Conservation (phyloP, 2,329 filamentous ascomycete species). For the Lecanicillium sp. region DNA sequence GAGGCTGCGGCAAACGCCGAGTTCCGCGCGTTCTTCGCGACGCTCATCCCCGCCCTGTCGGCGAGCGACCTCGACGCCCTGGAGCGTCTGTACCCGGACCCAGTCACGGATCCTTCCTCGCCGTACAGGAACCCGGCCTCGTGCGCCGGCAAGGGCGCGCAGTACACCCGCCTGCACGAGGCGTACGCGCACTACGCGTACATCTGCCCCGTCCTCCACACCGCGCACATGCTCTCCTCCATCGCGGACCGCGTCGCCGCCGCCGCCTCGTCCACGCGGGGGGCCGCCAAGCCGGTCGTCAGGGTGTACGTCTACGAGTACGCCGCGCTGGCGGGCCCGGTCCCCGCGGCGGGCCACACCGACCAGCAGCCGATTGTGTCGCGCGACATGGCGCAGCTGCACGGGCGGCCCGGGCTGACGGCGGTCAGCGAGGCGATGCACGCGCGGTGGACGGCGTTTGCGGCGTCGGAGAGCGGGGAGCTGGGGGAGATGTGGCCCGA, state of each 20-base stretch:
- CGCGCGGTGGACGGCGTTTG: conserved; percentile 33
- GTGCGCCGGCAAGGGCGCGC: conserved; percentile 36
- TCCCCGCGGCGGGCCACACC: conserved; percentile 40
- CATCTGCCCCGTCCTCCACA: conserved; percentile 57
- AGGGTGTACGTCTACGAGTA: conserved; percentile 53
- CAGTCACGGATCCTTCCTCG: conserved; percentile 33
- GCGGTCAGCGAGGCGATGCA: conserved; percentile 37
- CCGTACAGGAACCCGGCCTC: conserved; percentile 33
- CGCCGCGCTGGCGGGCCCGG: conserved; percentile 38
- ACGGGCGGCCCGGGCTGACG: conserved; percentile 30
- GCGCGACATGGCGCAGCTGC: conserved; percentile 34
- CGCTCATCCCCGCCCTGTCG: conserved; percentile 53
- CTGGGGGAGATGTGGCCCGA: conserved; percentile 33
- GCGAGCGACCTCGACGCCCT: conserved; percentile 47
- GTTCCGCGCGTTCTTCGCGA: conserved; percentile 55
- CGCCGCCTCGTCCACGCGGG: background rate
- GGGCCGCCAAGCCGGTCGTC: conserved; percentile 9
- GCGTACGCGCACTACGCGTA: conserved; percentile 62
- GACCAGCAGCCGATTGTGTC: conserved; percentile 39
- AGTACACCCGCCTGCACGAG: conserved; percentile 53
- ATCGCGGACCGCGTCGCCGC: conserved; percentile 24
- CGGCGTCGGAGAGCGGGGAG: conserved; percentile 24
- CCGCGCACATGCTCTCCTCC: conserved; percentile 36
- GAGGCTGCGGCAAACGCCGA: conserved; percentile 40
- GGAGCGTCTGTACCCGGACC: conserved; percentile 57